Evolutionary conservation across 2,329 filamentous ascomycete species (phyloP).

Genomic region (Chaetomiaceae sp.): DNA sequence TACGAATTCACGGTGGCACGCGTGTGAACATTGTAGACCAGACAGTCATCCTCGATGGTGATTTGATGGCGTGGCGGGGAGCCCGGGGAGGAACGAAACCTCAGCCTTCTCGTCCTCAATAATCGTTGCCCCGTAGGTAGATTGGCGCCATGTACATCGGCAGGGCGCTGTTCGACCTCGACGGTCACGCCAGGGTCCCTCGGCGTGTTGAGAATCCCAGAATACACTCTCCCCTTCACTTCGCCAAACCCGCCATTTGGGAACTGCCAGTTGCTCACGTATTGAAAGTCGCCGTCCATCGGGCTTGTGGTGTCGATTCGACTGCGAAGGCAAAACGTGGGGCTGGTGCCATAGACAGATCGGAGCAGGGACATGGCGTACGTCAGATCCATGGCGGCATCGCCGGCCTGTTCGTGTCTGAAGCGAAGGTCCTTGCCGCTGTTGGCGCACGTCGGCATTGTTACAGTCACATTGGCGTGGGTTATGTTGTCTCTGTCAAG

Average conservation of each 20-base stretch:
- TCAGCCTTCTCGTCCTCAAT: neutral
- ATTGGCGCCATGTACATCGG: neutral
- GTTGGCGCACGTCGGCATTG: slow-evolving; percentile 20
- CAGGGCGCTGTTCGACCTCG: neutral
- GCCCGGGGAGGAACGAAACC: neutral
- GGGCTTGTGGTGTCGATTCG: slow-evolving; percentile 23
- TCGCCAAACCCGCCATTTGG: slow-evolving; percentile 31
- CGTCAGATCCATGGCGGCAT: slow-evolving; percentile 38
- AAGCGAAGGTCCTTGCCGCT: slow-evolving; percentile 41
- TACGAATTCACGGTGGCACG: too few species aligned
- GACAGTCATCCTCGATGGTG: neutral
- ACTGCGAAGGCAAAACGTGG: slow-evolving; percentile 34
- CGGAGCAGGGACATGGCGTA: slow-evolving; percentile 38
- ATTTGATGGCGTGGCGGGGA: neutral
- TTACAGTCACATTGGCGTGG: slow-evolving; percentile 30
- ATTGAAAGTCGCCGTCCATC: slow-evolving; percentile 32
- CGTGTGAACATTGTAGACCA: neutral
- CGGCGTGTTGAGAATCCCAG: neutral
- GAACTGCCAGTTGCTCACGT: slow-evolving; percentile 36
- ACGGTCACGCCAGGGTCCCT: neutral
- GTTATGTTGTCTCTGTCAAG: slow-evolving; percentile 37
- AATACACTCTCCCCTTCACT: neutral
- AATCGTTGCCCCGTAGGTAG: neutral
- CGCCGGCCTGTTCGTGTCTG: slow-evolving; percentile 39
- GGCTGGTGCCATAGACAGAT: slow-evolving; percentile 36